Base-by-base conservation (phyloP, 306 rosid genomes). In the Acacia confusa region DNA sequence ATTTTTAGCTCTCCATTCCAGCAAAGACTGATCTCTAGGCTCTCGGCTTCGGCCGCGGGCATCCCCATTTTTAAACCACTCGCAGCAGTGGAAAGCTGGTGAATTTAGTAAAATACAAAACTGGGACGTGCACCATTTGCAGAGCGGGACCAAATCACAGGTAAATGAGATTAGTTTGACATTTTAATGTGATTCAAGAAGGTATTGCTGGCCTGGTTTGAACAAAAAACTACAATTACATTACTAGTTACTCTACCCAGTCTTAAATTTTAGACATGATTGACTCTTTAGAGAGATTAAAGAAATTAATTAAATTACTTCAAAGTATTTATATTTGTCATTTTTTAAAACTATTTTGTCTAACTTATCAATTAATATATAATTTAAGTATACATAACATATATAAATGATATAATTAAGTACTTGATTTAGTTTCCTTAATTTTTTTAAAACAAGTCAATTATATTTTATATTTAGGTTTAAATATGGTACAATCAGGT, bases 161-260 rank as follows among this genome's bases (percentile, higher is more conserved):
- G 27, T 28, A 55, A 55, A 55, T 55, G 12, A n/a, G 63, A 55
- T 55, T 9, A 20, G 28, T 55, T n/a, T 55, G 28, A 7, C 63
- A n/a, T n/a, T 2, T 55, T n/a, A 8, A 9, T n/a, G 63, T 55
- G 63, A 55, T 55, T 55, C 63, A 53, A 19, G 12, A 20, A 20
- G 61, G 25, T 19, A 20, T 17, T 17, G 61, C 25, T 53, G 61
- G 27, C 61, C 19, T 7, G 2, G 25, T 53, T 20, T 55, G 24
- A 53, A 53, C 20, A 20, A 17, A 17, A 17, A 5, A 19, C 20
- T 52, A 6, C 19, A 53, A 52, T 52, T 52, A 17, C 24, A 1
- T 52, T 52, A 0, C 10, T 52, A 52, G 58, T 52, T 6, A 8
- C 7, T 50, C 1, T 0, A 0, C 3, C 0, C 34, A 0, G 4